Evolutionary conservation across 345 rosid genomes (phyloP), one percentile per base, ranked within the genome.

Genomic region (Pugionium dolabratum): DNA sequence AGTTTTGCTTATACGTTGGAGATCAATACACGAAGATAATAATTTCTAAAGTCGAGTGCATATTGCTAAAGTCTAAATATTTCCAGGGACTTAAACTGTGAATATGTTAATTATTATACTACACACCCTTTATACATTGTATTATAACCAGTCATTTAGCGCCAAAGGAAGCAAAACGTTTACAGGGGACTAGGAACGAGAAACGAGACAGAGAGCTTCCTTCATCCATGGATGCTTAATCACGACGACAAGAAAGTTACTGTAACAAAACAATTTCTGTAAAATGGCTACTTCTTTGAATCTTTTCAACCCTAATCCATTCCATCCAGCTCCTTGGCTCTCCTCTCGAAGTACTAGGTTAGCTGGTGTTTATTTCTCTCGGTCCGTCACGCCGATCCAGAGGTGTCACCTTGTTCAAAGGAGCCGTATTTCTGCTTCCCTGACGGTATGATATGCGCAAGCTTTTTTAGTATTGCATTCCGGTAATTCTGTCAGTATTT

Each of bases 201-300:
- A 54, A 39, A 2, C 31, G 25, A 35, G 54, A 43, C 29, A 33
- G 0, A 27, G 63, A 37, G 69, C 37, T 48, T 56, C 46, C 30
- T 40, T 41, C 48, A 28, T 42, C 33, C 33, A 72, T 64, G 54
- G 71, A 52, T 35, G 49, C 49, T 66, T 66, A 39, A 65, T 7
- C 47, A 33, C 47, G 25, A 34, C 47, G n/a, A 18, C 46, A 44
- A 47, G 26, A 66, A 58, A 58, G 35, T 51, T 1, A 50, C 52
- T 47, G 26, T 33, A 11, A 30, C 40, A 2, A 65, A 43, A 34
- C 31, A 9, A 10, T 3, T 9, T 36, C 10, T 37, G 51, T 9
- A 27, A 7, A 54, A 84, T 85, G 80, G 79, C 74, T 9, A 31
- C 83, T 39, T 68, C 54, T 49, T 46, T 65, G 54, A 73, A 77